These are phyloP conservation scores for Colletotrichum eleusines DNA, from an alignment of 2,329 filamentous ascomycete genomes.

Conservation along the genomic window DNA sequence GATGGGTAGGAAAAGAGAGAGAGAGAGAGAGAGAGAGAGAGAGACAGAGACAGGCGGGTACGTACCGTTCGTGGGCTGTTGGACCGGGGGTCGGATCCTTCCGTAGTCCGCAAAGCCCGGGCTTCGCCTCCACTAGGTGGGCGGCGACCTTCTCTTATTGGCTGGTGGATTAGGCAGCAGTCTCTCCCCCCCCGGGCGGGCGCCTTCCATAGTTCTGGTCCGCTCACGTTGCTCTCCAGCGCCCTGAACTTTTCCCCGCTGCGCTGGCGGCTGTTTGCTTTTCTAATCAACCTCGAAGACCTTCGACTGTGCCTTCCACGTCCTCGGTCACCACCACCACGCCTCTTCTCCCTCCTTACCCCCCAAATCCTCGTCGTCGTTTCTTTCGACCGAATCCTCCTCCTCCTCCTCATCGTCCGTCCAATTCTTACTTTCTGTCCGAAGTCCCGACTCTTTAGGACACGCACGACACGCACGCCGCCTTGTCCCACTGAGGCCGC, in stretches of 20 bases:
- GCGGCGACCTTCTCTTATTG: conserved; percentile 44
- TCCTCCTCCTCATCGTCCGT: conserved; percentile 9
- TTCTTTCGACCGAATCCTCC: conserved; percentile 41
- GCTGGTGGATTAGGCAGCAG: conserved; percentile 50
- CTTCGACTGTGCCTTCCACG: conserved; percentile 11
- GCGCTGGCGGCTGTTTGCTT: conserved; percentile 24
- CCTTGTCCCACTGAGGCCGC: conserved; percentile 37
- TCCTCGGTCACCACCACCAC: conserved; percentile 14
- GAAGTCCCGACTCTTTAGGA: conserved; percentile 11
- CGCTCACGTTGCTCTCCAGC: conserved; percentile 22
- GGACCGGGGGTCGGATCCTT: conserved; percentile 37
- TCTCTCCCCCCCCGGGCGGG: conserved; percentile 44
- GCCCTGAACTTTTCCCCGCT: not conserved
- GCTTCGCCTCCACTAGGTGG: conserved; percentile 47
- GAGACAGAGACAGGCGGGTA: not conserved
- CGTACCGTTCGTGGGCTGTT: conserved; percentile 5
- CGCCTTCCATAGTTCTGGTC: conserved; percentile 35
- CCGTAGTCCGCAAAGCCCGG: conserved; percentile 35
- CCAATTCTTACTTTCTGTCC: conserved; percentile 23
- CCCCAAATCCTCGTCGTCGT: conserved; percentile 15
- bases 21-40: too few relatives aligned
- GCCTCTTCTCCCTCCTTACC: conserved; percentile 23
- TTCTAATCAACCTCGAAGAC: conserved; percentile 42
- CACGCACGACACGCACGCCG: conserved; percentile 29
- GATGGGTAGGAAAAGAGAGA: not conserved